Base-by-base conservation (phyloP, 179 eudicot species). In the Heliamphora ciliata region DNA sequence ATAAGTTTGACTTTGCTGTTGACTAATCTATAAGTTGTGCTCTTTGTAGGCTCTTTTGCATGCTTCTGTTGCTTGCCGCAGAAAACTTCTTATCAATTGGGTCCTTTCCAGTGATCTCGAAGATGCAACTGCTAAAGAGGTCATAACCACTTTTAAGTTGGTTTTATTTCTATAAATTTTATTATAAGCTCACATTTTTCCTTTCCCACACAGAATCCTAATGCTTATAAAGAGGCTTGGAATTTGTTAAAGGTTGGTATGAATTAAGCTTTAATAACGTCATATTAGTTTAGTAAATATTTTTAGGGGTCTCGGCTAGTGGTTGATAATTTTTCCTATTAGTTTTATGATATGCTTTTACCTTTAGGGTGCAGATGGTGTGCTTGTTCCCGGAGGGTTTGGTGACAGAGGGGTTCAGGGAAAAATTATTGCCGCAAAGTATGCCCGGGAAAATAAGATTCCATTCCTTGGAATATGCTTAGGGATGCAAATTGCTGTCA, bases 401-500 rank as follows among this genome's bases (percentile, higher is more conserved):
- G 98, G 98, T 54, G 98, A 94, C 84, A 87, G 98, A 85, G 98
- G 98, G 4, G 94, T 94, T 51, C 90, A 94, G 88, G 98, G 98
- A 81, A 94, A 93, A 87, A 93, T 94, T 59, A 89, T 94, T 55
- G 98, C 97, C 51, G 98, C 97, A 60, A 90, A 93, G 68, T 93
- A 92, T 85, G 97, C 98, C 80, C 92, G 97, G 55, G 93, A 93
- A 88, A 94, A 91, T 47, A 81, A 59, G 81, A 77, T 94, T 61
- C 99, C 99, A 8, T 97, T 84, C 61, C 89, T 97, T 60, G 98
- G 98, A 66, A 94, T 97, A 86, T 97, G 99, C 84, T 86, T 97
- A 76, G 99, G 99, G 65, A 94, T 97, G 99, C 99, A 97, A 82
- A 90, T 84, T 83, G 98, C 99, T 88, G 99, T 97, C 6, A 87